Evolutionary conservation across 2,329 filamentous ascomycete genomes (phyloP), one percentile per base, ranked within the genome.

Genomic region (Aschersonia sp.): DNA sequence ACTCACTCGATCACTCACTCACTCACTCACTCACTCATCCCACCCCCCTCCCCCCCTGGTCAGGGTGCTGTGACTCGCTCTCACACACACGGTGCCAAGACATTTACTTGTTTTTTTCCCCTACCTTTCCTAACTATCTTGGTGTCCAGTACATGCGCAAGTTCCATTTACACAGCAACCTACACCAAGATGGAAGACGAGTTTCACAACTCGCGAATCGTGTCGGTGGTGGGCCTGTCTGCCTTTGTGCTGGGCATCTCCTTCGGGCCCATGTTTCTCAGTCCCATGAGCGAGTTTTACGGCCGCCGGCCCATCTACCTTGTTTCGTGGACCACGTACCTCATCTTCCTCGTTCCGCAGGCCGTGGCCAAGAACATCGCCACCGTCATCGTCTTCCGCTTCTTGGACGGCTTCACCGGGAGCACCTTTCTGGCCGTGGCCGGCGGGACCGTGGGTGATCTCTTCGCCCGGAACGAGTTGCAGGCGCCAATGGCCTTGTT

Each of bases 91-190:
- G 22, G 22, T 22, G 22, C 22, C 22, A 22, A 22, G 22, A 22
- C 22, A 22, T 22, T 22, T 22, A 3, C 22, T 22, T 22, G 4
- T 22, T 22, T 22, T 22, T 22, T 22, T 22, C 22, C 35, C 35
- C 35, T 7, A 12, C 35, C 2, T 2, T 22, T 22, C 22, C 22
- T 22, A 22, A n/a, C 40, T 11, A 2, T n/a, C 10, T 42, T 42
- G 35, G 35, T 30, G 42, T 5, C 47, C 32, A 88, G 84, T 47
- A 94, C 88, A 7, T 87, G 83, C 60, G 79, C 85, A 1, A 89
- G 84, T 44, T 92, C 87, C n/a, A 79, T 94, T 56, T 95, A 96
- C 64, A 90, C 87, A 0, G 78, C 79, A 10, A 92, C 85, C 0
- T 96, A 95, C 62, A 60, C 58, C 14, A 84, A 92, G 63, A 78